A percentile compares a stretch with the other conserved stretches of the same genome.
phyloP scores from a whole-genome alignment of 352 stramenopile species.

The Phytophthora sp. region DNA sequence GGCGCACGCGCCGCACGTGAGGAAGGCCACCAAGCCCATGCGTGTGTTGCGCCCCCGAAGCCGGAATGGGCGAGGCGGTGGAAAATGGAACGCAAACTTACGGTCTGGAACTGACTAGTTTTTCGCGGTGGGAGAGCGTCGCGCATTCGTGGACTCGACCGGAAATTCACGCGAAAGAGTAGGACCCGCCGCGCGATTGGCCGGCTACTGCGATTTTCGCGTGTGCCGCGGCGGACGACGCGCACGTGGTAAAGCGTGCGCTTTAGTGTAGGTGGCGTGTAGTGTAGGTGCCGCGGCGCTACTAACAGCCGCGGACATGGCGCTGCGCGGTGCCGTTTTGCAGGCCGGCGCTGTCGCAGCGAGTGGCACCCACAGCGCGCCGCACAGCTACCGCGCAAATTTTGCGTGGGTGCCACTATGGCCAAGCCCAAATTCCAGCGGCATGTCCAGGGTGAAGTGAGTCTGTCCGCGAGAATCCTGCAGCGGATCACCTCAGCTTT shows the following conservation, averaged over 20 bases:
- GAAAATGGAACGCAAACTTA: slow-evolving; percentile 23
- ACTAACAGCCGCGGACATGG: background rate
- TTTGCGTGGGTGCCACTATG: background rate
- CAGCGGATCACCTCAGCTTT: slow-evolving; percentile 5
- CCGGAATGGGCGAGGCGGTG: too few relatives aligned
- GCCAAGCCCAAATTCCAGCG: too few relatives aligned
- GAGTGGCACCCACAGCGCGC: background rate
- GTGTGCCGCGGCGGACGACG: too few relatives aligned
- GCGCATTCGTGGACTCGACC: background rate
- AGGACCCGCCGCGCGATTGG: background rate
- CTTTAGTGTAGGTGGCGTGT: too few relatives aligned
- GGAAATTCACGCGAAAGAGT: background rate
- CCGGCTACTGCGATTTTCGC: background rate
- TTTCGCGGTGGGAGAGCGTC: slow-evolving; percentile 17
- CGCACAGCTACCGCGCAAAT: background rate
- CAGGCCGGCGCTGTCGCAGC: background rate
- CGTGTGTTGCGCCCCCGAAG: background rate
- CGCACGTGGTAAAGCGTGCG: too few relatives aligned
- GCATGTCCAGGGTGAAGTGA: too few relatives aligned
- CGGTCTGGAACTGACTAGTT: slow-evolving; percentile 36
- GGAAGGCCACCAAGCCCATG: slow-evolving; percentile 39
- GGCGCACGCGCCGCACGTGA: slow-evolving; percentile 39
- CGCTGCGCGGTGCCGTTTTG: too few relatives aligned
- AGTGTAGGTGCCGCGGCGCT: slow-evolving; percentile 6
- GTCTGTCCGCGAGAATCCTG: background rate